A percentile compares a stretch with the other conserved stretches of the same genome.
Conservation (phyloP, 2,329 filamentous ascomycete species). For the Cladosporium austrohemisphaericum region DNA sequence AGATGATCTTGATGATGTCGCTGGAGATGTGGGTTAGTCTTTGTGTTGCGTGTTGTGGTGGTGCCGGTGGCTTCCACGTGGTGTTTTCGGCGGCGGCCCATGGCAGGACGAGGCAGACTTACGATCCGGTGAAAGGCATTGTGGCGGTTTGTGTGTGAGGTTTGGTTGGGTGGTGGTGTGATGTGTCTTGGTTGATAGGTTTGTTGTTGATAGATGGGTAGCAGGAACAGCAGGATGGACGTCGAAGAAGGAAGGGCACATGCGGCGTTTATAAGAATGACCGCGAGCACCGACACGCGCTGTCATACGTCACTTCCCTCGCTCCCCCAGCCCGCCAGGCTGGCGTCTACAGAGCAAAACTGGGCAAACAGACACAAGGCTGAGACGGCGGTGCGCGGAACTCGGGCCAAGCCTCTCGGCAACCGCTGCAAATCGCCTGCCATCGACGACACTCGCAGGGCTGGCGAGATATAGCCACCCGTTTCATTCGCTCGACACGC, state of each 20-base stretch:
- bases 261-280: neutral
- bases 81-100: slow-evolving; percentile 14
- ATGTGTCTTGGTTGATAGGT: neutral
- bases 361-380: neutral
- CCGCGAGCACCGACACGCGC: neutral
- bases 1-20: slow-evolving; percentile 77
- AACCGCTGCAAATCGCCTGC: neutral
- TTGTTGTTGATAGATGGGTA: neutral
- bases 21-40: slow-evolving; percentile 37
- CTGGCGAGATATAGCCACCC: neutral
- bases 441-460: neutral
- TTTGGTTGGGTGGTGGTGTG: neutral
- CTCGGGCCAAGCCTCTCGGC: too few relatives aligned
- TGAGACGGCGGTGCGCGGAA: neutral
- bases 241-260: too few relatives aligned
- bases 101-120: slow-evolving; percentile 23
- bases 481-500: neutral
- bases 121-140: slow-evolving; percentile 61
- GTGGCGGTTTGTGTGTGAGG: slow-evolving; percentile 29
- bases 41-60: slow-evolving; percentile 19
- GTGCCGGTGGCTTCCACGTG: neutral
- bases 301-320: neutral
- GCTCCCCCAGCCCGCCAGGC: too few relatives aligned
- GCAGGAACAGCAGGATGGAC: neutral
- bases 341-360: too few relatives aligned